Base-by-base conservation (phyloP, 1,139 yeast genomes). In the Yamadazyma dendronema region DNA sequence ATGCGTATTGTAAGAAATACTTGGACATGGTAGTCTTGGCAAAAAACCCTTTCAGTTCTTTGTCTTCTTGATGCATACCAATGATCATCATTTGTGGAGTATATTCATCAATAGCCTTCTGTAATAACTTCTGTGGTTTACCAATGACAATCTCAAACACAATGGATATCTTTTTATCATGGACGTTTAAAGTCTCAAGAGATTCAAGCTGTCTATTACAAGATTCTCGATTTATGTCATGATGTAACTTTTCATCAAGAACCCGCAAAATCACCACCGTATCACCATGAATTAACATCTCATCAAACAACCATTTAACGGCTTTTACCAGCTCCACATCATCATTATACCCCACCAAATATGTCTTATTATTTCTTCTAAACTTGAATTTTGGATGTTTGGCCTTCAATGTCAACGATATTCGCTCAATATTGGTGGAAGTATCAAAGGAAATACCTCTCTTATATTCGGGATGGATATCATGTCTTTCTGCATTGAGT, bases 11-110 rank as follows among this genome's bases (percentile, higher is more conserved):
- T 30, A 83, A 60, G 47, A 83, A 82, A 54, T 79, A 76, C 53
- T 80, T 81, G 4, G 85, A 79, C 49, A 74, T 56, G 6, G 78
- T 67, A 8, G 74, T 57, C 32, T 71, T 72, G 16, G 71, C 56
- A 32, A 74, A 59, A 31, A 80, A 60, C 11, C 74, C 62, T 37
- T 77, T 67, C 4, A 72, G 74, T 11, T 45, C 43, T 21, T 67
- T 57, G 17, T 56, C 63, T 34, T 51, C 57, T 37, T 59, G 68
- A 34, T 79, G 81, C 2, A 79, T 71, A 1, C 90, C 90, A 24
- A 83, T 81, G 15, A 81, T 68, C 67, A 83, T 69, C 62, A 81
- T 69, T 5, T 79, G 71, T 2, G 89, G 89, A 38, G 75, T 74
- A 54, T 80, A 82, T 41, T 81, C 84, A 32, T 69, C 65, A 23